phyloP scores from a whole-genome alignment of 2,329 filamentous ascomycete species.

The Penicillium sp. region DNA sequence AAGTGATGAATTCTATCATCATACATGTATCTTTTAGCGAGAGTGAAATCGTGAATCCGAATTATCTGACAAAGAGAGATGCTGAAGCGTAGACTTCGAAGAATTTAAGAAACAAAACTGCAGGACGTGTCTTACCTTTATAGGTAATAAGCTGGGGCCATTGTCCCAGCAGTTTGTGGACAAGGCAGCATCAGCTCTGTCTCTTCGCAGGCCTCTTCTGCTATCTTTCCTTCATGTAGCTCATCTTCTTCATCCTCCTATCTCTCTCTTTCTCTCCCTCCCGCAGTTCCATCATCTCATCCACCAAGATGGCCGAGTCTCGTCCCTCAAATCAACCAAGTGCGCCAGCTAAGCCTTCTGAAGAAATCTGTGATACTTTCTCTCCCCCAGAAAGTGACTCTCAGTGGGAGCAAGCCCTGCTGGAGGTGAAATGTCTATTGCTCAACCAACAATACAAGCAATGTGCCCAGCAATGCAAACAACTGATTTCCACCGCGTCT shows the following conservation, averaged over 20 bases:
- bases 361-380: slow-evolving; percentile 18
- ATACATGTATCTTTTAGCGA: too few relatives aligned
- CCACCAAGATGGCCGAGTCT: neutral
- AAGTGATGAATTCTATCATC: neutral
- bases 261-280: neutral
- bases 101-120: neutral
- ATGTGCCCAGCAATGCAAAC: slow-evolving; percentile 34
- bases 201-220: neutral
- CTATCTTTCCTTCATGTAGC: neutral
- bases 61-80: neutral
- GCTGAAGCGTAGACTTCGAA: neutral
- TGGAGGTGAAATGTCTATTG: slow-evolving; percentile 37
- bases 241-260: neutral
- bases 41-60: neutral
- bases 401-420: slow-evolving; percentile 36
- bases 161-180: neutral
- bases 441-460: slow-evolving; percentile 41
- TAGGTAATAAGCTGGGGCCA: neutral
- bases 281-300: neutral
- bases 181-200: neutral
- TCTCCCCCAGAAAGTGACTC: slow-evolving; percentile 18
- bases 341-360: slow-evolving; percentile 8
- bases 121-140: neutral
- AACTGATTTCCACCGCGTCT: slow-evolving; percentile 29
- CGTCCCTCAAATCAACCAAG: neutral